Conservation (phyloP, 441 rosid species). For the Aleurites moluccanus region DNA sequence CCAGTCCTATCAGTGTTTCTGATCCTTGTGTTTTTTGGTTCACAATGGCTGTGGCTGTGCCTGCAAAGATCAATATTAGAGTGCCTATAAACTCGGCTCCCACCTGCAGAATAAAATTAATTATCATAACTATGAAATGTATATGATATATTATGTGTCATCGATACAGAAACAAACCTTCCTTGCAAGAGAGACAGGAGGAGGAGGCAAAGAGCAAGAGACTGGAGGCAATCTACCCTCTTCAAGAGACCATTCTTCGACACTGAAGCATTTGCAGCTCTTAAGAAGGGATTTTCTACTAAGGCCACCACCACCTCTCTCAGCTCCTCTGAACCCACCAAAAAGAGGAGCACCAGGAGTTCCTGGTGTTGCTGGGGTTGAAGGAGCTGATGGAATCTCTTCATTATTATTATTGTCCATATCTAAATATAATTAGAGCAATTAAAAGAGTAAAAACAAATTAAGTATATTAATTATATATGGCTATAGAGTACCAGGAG, state of each 20-base stretch:
- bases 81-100: constrained; percentile 94
- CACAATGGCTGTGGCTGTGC: constrained; percentile 76
- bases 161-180: constrained; percentile 43
- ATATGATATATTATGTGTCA: too few relatives aligned
- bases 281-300: constrained; percentile 58
- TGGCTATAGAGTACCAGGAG: too few relatives aligned
- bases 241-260: constrained; percentile 74
- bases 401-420: constrained; percentile 45
- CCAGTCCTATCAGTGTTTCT: constrained; percentile 74
- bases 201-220: constrained; percentile 69
- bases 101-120: constrained; percentile 38
- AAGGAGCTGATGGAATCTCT: constrained; percentile 69
- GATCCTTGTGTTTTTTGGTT: constrained; percentile 79
- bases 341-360: constrained; percentile 90
- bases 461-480: too few relatives aligned
- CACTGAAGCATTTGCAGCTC: constrained; percentile 66
- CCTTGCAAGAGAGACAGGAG: constrained; percentile 68
- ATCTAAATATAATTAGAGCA: not conserved
- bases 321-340: constrained; percentile 53
- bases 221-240: constrained; percentile 74
- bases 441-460: too few relatives aligned
- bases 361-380: constrained; percentile 84
- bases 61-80: constrained; percentile 72
- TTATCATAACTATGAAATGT: not conserved
- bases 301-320: constrained; percentile 26